phyloP scores from a whole-genome alignment of 257 asterid species.

The Salvia splendens region DNA sequence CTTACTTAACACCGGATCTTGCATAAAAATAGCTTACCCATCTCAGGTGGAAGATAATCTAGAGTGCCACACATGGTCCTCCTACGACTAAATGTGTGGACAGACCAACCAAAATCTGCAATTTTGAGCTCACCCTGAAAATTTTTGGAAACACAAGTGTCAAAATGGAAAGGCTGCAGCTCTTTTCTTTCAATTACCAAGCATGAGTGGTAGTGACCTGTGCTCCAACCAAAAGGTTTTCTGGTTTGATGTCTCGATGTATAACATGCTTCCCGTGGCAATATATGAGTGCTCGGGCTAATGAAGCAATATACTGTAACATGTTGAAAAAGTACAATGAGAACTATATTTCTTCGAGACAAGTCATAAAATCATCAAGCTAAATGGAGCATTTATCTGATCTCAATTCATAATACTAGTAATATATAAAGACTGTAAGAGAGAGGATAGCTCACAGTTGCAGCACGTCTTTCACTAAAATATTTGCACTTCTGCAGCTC shows the following conservation, averaged over 20 bases:
- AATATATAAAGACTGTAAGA: background rate
- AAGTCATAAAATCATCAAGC: background rate
- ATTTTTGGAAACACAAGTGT: constrained; percentile 23
- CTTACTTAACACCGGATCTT: background rate
- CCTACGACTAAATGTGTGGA: constrained; percentile 92
- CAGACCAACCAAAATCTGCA: constrained; percentile 99
- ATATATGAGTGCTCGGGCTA: constrained; percentile 93
- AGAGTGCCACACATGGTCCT: constrained; percentile 98
- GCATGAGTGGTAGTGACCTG: constrained; percentile 51
- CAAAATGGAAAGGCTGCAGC: constrained; percentile 26
- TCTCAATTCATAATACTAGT: constrained; percentile 32
- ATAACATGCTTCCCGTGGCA: constrained; percentile 98
- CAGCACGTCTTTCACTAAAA: constrained; percentile 88
- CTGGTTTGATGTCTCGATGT: constrained; percentile 96
- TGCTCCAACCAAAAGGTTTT: constrained; percentile 91
- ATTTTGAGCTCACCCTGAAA: constrained; percentile 92
- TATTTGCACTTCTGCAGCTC: constrained; percentile 82
- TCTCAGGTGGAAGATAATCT: constrained; percentile 98
- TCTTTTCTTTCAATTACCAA: background rate
- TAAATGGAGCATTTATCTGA: background rate
- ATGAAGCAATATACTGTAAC: constrained; percentile 83
- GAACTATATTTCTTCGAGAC: constrained; percentile 17
- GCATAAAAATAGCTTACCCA: constrained; percentile 57
- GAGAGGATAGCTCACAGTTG: constrained; percentile 64
- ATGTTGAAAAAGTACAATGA: constrained; percentile 32